Conservation (phyloP, 2,329 filamentous ascomycete species). For the Pseudogymnoascus sp. region DNA sequence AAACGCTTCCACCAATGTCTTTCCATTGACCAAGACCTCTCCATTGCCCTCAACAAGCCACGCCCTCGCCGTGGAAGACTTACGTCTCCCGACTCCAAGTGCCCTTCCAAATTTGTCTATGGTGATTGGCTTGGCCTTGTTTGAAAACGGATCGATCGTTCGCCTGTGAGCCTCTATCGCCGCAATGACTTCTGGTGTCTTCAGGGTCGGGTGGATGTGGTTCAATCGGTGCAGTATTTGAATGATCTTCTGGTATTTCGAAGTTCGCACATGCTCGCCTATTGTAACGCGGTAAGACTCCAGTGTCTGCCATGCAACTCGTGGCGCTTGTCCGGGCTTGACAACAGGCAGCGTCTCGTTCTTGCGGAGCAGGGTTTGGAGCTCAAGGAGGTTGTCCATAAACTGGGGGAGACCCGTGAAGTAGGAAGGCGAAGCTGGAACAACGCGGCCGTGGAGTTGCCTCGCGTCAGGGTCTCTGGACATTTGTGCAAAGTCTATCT, state of each 20-base stretch:
- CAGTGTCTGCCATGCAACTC: constrained; percentile 72
- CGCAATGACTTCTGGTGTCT: constrained; percentile 58
- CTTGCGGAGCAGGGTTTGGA: constrained; percentile 63
- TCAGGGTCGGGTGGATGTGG: constrained; percentile 70
- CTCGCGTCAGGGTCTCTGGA: constrained; percentile 23
- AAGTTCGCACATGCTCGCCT: constrained; percentile 64
- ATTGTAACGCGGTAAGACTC: constrained; percentile 63
- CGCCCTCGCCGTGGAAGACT: constrained; percentile 75
- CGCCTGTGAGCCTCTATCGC: constrained; percentile 65
- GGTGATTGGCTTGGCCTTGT: constrained; percentile 50
- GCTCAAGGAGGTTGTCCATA: constrained; percentile 70
- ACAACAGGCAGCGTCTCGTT: constrained; percentile 67
- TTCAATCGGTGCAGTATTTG: constrained; percentile 72
- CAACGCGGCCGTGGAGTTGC: constrained; percentile 53
- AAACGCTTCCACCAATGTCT: constrained; percentile 73
- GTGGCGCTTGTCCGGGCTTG: constrained; percentile 55
- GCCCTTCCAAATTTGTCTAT: constrained; percentile 74
- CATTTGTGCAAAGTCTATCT: constrained; percentile 32
- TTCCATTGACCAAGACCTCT: constrained; percentile 83
- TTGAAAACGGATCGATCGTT: constrained; percentile 61
- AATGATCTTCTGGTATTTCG: constrained; percentile 72
- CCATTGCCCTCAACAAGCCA: constrained; percentile 90
- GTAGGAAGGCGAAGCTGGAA: constrained; percentile 86
- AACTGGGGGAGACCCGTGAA: constrained; percentile 81
- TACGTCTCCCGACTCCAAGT: constrained; percentile 74